Evolutionary conservation across 495 filamentous ascomycete species (phyloP).

Genomic region (Penicilliopsis zonata): DNA sequence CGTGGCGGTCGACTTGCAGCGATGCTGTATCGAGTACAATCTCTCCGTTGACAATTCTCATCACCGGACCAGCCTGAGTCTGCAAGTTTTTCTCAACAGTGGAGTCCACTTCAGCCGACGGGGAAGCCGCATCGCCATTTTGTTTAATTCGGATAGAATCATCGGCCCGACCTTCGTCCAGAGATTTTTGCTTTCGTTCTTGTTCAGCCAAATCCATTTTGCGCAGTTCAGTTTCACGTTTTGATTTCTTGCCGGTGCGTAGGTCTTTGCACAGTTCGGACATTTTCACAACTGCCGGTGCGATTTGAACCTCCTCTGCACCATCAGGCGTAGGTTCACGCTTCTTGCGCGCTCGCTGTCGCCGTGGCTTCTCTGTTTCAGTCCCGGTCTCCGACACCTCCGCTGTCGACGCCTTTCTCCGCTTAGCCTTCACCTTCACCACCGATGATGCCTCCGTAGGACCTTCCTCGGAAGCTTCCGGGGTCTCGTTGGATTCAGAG

Average conservation of each 20-base stretch:
- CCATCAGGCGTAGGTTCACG: conserved; percentile 62
- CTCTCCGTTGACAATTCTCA: conserved; percentile 71
- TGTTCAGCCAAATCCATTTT: conserved; percentile 41
- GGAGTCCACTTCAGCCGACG: conserved; percentile 6
- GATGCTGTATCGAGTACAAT: conserved; percentile 72
- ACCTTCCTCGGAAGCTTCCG: conserved; percentile 8
- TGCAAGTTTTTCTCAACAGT: conserved; percentile 13
- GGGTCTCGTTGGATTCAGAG: conserved; percentile 8
- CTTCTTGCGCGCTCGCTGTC: conserved; percentile 20
- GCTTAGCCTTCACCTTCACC: conserved; percentile 5
- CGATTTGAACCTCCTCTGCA: conserved; percentile 60
- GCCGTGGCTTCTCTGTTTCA: conserved; percentile 16
- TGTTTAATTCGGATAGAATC: conserved; percentile 18
- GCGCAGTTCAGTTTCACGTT: conserved; percentile 47
- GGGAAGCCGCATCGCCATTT: conserved; percentile 13
- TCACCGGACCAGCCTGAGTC: conserved; percentile 34
- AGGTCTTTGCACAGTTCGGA: conserved; percentile 67
- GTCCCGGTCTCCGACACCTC: conserved; percentile 10
- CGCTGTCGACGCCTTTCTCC: conserved; percentile 13
- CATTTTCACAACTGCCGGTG: conserved; percentile 64
- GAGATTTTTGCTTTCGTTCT: conserved; percentile 31
- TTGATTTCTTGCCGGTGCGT: conserved; percentile 69
- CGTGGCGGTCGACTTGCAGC: conserved; percentile 68
- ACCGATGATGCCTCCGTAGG: neutral
- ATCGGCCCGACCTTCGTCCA: conserved; percentile 18